These are phyloP conservation scores for Paecilomyces dactylethromorphus DNA, from an alignment of 2,329 filamentous ascomycete species.

Conservation along the genomic window DNA sequence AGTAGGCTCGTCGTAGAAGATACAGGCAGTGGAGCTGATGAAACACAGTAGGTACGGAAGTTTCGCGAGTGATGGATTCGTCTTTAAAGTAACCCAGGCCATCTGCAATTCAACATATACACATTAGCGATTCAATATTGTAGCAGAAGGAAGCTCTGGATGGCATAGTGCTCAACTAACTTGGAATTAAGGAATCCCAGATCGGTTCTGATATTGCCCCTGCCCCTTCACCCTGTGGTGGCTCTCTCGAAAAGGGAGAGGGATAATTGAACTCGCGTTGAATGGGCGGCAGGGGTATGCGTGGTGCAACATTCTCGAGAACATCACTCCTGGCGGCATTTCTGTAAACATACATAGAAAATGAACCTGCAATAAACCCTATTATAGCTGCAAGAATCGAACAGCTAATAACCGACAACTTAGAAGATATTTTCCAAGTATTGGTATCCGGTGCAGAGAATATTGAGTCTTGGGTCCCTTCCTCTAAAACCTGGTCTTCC, in stretches of 20 bases:
- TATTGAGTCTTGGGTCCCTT: neutral
- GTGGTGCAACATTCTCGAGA: neutral
- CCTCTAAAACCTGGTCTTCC: neutral
- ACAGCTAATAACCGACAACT: neutral
- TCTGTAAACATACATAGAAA: neutral
- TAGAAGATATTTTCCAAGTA: neutral
- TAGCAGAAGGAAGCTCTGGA: neutral
- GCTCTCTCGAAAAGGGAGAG: neutral
- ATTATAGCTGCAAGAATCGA: neutral
- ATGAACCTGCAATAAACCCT: neutral
- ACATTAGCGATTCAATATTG: neutral
- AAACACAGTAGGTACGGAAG: constrained; percentile 20
- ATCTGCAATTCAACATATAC: constrained; percentile 9
- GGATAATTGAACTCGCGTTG: neutral
- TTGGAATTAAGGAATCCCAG: neutral
- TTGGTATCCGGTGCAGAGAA: neutral
- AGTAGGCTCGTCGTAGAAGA: constrained; percentile 28
- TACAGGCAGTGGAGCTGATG: constrained; percentile 37
- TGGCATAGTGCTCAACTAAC: constrained; percentile 9
- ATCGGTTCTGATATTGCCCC: neutral
- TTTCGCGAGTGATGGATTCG: neutral
- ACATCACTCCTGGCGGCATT: neutral
- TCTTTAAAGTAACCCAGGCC: constrained; percentile 34
- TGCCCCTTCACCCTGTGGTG: neutral
- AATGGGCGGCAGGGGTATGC: neutral